Evolutionary conservation across 768 basidiomycete species (phyloP), one percentile per base, ranked within the genome.

Genomic region (Leccinum fibrillosum): DNA sequence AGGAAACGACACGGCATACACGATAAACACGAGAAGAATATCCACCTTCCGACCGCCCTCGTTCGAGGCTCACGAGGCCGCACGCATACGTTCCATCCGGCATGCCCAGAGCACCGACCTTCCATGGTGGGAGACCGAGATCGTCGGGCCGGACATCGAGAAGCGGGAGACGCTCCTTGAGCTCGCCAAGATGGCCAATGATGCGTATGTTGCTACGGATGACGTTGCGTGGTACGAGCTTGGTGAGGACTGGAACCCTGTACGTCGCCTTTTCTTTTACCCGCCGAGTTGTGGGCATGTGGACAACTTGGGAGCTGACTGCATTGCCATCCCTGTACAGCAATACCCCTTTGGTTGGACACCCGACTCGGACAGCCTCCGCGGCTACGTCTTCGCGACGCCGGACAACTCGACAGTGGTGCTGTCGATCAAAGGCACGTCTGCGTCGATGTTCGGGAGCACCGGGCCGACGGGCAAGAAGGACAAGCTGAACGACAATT

Each of bases 131-230:
- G 88, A 89, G 66, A 83, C 86, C 6, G 87, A 90, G 58, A 76
- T 92, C 1, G 54, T 76, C 3, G 89, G 77, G 0, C 96, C 96
- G 2, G 86, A 98, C 71, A 81, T 91, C 21, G 84, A 86, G 65
- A 84, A 82, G 52, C 78, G 92, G 45, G 83, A 87, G 60, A 89
- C 91, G 2, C 75, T 98, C 30, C 77, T 90, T 34, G 77, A 84
- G 58, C 80, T 99, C 49, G 96, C 94, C 10, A 97, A 93, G 83
- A 98, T 99, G 92, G 84, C 92, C 42, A 91, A 88, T 66, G 93
- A 98, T 68, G 93, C 96, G 50, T 98, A 98, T 76, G 74, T 88
- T 15, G 67, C 77, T 11, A 84, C 84, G 0, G 78, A 79, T 8
- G 84, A 88, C 55, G 58, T 72, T 6, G 81, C 70, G 1, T 98